Base-by-base conservation (phyloP, 495 filamentous ascomycete species). In the Aspergillus sparsus region DNA sequence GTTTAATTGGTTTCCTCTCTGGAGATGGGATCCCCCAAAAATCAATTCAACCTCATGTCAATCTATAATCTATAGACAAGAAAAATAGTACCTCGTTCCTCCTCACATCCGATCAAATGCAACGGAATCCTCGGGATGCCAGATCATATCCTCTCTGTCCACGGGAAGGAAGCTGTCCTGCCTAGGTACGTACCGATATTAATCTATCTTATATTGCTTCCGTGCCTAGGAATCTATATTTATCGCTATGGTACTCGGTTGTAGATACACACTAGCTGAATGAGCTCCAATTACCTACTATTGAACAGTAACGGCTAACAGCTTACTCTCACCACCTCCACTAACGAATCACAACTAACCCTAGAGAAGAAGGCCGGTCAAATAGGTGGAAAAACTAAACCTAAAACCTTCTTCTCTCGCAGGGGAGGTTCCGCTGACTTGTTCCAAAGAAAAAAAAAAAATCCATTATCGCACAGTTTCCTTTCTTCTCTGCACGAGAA, bases 361-460 rank as follows among this genome's bases (percentile, higher is more conserved):
- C 21, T 35, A 50, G 16, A 42, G 34, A 49, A 50, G 49, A 15
- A 50, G 35, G 7, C 33, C 55, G 46, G 46, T 42, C 45, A 51
- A 31, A 58, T n/a, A 16, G 55, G 37, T 7, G 39, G n/a, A 33
- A 7, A 27, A 41, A 50, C 21, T 33, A 11, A 33, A 51, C 3
- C 27, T 8, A 47, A 15, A 11, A 0, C 15, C 6, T 27, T 27
- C 3, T 27, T 27, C 21, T 27, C 21, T 27, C 21, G 21, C 44
- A 47, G 44, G 44, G 44, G 44, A 47, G 15, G 15, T 16, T 47
- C 44, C 44, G 44, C 16, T 9, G 9, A 42, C 10, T 15, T n/a
- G 37, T 5, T 41, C n/a, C 0, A 41, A 41, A 3, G 8, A 41
- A 41, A 9, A 41, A 41, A 41, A 41, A 5, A 41, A 41, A 5